Evolutionary conservation across 345 rosid genomes (phyloP).

Genomic region (Rhodamnia rubescens): DNA sequence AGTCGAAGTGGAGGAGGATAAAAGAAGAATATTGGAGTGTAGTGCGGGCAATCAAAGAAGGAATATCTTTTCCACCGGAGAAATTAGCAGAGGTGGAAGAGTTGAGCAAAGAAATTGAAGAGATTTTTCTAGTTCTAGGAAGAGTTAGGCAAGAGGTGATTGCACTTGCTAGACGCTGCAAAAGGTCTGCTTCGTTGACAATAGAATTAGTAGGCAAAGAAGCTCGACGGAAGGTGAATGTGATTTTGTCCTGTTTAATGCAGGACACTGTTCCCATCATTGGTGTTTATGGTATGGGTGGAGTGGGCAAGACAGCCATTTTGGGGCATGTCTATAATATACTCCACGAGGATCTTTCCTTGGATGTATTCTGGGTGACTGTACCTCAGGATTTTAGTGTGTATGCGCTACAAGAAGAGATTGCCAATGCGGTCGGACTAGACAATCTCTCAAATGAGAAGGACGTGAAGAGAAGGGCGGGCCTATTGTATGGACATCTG

Average conservation of each 20-base stretch:
- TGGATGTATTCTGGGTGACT: not conserved
- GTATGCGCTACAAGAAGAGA: not conserved
- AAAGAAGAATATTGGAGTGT: not conserved
- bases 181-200: not conserved
- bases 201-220: not conserved
- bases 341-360: not conserved
- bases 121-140: not conserved
- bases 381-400: not conserved
- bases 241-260: not conserved
- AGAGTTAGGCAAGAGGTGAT: fast-evolving
- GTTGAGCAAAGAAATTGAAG: not conserved
- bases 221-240: not conserved
- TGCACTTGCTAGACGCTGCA: not conserved
- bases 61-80: not conserved
- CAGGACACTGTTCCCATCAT: not conserved
- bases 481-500: not conserved
- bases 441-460: not conserved
- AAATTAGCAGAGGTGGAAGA: not conserved
- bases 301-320: not conserved
- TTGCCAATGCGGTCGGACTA: fast-evolving
- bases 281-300: not conserved
- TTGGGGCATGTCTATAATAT: not conserved
- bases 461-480: not conserved
- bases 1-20: not conserved
- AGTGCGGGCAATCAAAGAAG: not conserved